These are phyloP conservation scores for Neopestalotiopsis rosae DNA, from an alignment of 2,329 filamentous ascomycete genomes.

Conservation along the genomic window DNA sequence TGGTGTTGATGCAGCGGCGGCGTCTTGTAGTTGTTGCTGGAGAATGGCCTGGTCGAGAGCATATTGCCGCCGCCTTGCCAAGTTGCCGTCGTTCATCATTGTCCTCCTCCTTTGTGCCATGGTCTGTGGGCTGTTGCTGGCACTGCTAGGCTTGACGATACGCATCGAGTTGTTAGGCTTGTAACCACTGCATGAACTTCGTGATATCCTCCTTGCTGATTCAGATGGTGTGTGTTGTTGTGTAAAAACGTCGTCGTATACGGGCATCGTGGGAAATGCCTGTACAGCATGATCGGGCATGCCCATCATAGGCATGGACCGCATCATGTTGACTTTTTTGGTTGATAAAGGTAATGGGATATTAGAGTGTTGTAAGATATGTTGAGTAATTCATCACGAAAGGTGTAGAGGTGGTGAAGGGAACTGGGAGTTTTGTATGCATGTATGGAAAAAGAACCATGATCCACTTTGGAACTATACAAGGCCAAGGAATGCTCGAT, in stretches of 20 bases:
- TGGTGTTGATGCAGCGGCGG: conserved; percentile 2
- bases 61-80: conserved; percentile 53
- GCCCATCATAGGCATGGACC: conserved; percentile 39
- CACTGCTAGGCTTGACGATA: conserved; percentile 68
- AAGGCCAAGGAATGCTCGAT: conserved; percentile 33
- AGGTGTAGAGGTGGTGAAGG: neutral
- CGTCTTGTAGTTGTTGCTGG: conserved; percentile 42
- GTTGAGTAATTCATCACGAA: neutral
- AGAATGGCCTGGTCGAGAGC: conserved; percentile 48
- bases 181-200: conserved; percentile 52
- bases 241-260: conserved; percentile 57
- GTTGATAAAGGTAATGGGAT: conserved; percentile 16
- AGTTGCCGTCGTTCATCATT: conserved; percentile 55
- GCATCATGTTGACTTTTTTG: conserved; percentile 37
- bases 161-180: conserved; percentile 59
- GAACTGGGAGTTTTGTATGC: conserved; percentile 9
- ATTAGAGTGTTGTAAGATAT: conserved; percentile 14
- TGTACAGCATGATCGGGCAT: conserved; percentile 36
- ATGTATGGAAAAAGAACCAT: neutral
- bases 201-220: conserved; percentile 52
- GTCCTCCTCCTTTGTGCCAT: conserved; percentile 60
- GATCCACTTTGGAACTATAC: conserved; percentile 18
- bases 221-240: conserved; percentile 50
- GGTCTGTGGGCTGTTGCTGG: conserved; percentile 71
- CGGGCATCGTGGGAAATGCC: conserved; percentile 45